Percentiles rank a stretch among this genome's conserved stretches.
These are phyloP conservation scores for Colletotrichum shisoi DNA, from an alignment of 2,329 filamentous ascomycete species.

Conservation along the genomic window DNA sequence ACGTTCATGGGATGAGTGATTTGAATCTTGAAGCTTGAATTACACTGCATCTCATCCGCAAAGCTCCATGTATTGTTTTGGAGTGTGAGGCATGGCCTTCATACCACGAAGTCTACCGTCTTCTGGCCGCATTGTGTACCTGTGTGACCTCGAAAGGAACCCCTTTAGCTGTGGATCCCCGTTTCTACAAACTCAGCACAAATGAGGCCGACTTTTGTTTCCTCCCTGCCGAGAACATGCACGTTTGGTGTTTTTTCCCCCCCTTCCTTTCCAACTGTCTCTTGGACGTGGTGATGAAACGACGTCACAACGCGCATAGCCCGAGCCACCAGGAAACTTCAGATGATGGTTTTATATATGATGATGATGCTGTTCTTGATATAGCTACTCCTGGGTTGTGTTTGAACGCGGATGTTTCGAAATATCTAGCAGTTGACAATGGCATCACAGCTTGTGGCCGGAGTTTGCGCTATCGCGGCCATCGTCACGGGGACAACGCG, in stretches of 20 bases:
- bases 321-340: slow-evolving; percentile 18
- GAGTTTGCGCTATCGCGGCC: neutral
- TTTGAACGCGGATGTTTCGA: too few relatives aligned
- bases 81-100: too few relatives aligned
- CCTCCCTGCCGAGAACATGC: neutral
- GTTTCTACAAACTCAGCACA: neutral
- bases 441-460: neutral
- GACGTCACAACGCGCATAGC: neutral
- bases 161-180: too few relatives aligned
- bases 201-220: neutral
- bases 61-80: too few relatives aligned
- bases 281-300: slow-evolving; percentile 27
- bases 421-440: neutral
- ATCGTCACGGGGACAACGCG: slow-evolving; percentile 3
- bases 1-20: too few relatives aligned
- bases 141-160: too few relatives aligned
- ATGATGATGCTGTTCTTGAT: neutral
- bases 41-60: too few relatives aligned
- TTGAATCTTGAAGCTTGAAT: too few relatives aligned
- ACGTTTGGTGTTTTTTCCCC: neutral
- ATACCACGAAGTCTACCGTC: too few relatives aligned
- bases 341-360: slow-evolving; percentile 28
- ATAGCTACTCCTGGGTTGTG: neutral
- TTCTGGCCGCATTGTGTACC: too few relatives aligned
- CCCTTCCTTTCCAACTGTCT: neutral